These are phyloP conservation scores for Nicotiana paniculata DNA, from an alignment of 257 asterid genomes.

Conservation along the genomic window DNA sequence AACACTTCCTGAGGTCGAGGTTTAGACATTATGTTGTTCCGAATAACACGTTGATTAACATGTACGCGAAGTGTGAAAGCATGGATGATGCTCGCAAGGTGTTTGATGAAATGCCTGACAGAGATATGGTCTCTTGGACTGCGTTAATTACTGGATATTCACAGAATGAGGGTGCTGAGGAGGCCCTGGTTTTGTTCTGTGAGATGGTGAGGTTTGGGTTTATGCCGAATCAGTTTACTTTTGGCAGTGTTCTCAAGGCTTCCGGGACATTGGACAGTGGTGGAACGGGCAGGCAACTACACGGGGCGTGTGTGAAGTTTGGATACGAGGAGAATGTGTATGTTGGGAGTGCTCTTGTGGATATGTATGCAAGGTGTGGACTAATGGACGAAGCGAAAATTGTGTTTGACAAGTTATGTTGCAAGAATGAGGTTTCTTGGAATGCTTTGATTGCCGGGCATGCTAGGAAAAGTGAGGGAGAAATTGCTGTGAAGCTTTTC, in stretches of 20 bases:
- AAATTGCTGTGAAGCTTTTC: slow-evolving; percentile 44
- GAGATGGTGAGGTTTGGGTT: slow-evolving; percentile 52
- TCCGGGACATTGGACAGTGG: slow-evolving; percentile 42
- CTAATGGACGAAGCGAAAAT: slow-evolving; percentile 44
- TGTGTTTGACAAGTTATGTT: slow-evolving; percentile 38
- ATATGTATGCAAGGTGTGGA: slow-evolving; percentile 60
- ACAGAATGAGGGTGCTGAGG: slow-evolving; percentile 31
- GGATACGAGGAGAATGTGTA: slow-evolving; percentile 54
- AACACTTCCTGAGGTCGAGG: slow-evolving; percentile 43
- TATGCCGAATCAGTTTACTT: slow-evolving; percentile 62
- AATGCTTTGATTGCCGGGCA: slow-evolving; percentile 70
- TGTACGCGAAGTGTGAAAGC: slow-evolving; percentile 54
- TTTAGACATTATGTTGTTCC: slow-evolving; percentile 30
- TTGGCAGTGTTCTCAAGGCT: slow-evolving; percentile 66
- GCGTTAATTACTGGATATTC: slow-evolving; percentile 67
- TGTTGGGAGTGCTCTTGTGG: slow-evolving; percentile 78
- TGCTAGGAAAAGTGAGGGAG: slow-evolving; percentile 63
- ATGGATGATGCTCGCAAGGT: slow-evolving; percentile 46
- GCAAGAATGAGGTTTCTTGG: slow-evolving; percentile 76
- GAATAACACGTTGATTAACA: slow-evolving; percentile 40
- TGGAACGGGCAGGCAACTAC: slow-evolving; percentile 48
- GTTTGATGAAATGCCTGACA: slow-evolving; percentile 62
- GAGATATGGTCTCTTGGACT: slow-evolving; percentile 83
- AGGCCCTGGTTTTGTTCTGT: slow-evolving; percentile 39
- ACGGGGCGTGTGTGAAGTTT: slow-evolving; percentile 46